Evolutionary conservation across 345 rosid species (phyloP).

Genomic region (Eucalyptus marginata): DNA sequence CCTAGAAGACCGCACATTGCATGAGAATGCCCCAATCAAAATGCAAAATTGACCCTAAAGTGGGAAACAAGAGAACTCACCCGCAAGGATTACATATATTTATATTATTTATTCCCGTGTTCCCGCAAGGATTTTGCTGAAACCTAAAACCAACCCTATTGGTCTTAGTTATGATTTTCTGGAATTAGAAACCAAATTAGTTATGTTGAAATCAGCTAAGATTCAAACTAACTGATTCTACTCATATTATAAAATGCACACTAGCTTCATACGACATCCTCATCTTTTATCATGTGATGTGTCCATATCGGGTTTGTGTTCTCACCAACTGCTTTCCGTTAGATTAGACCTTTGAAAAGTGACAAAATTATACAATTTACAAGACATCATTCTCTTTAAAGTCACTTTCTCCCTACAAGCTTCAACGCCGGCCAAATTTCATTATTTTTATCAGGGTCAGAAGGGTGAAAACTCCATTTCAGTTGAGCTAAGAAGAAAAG

Average conservation of each 20-base stretch:
- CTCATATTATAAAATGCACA: background rate
- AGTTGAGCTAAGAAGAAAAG: background rate
- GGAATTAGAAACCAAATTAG: background rate
- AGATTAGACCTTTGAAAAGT: background rate
- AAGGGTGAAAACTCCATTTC: background rate
- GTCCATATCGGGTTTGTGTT: background rate
- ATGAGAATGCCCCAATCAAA: background rate
- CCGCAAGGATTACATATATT: background rate
- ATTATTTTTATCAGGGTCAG: background rate
- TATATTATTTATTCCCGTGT: background rate
- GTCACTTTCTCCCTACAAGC: background rate
- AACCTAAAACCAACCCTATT: background rate
- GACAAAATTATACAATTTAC: background rate
- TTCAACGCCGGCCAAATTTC: background rate
- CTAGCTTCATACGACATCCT: background rate
- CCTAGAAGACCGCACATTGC: background rate
- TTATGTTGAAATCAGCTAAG: background rate
- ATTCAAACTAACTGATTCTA: background rate
- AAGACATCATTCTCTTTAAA: background rate
- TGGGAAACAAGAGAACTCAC: background rate
- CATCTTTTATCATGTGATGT: background rate
- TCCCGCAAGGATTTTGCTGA: background rate
- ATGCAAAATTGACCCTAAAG: background rate
- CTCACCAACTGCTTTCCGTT: background rate
- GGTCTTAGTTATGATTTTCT: background rate